These are phyloP conservation scores for Pinus taeda DNA, from an alignment of 75 land plant genomes.

Conservation along the genomic window DNA sequence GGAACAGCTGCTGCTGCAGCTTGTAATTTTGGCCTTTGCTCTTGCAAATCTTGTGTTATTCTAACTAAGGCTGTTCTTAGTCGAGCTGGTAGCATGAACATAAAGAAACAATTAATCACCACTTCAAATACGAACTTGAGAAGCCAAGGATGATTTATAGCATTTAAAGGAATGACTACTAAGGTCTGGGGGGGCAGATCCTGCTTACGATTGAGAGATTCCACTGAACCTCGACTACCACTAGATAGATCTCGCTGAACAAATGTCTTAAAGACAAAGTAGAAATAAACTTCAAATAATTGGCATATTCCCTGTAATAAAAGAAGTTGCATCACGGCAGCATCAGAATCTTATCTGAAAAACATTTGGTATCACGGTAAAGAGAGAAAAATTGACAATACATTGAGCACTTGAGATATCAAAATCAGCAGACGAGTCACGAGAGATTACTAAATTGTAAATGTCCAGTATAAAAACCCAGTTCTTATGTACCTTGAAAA, in stretches of 20 bases:
- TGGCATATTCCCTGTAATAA: constrained; percentile 83
- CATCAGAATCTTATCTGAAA: neutral
- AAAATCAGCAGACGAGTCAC: neutral
- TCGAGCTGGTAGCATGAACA: constrained; percentile 41
- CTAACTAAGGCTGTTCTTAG: constrained; percentile 70
- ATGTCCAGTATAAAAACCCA: neutral
- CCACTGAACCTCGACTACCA: constrained; percentile 41
- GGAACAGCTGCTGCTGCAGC: constrained; percentile 14
- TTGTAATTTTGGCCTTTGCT: constrained; percentile 67
- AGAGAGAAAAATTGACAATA: neutral
- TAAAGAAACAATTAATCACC: neutral
- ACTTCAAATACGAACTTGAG: constrained; percentile 1
- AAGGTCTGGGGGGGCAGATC: neutral
- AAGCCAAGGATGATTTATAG: neutral
- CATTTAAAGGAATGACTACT: neutral
- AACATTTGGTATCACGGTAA: constrained; percentile 10
- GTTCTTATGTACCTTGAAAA: constrained; percentile 69
- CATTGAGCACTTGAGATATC: neutral
- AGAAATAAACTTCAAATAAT: constrained; percentile 80
- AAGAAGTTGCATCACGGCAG: neutral
- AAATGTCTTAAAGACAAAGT: constrained; percentile 76
- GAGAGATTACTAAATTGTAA: neutral
- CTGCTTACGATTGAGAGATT: constrained; percentile 47
- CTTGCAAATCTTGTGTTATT: constrained; percentile 72
- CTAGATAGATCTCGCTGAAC: constrained; percentile 60